Percentiles rank a stretch among this genome's conserved stretches.
These are phyloP conservation scores for Nicotiana undulata DNA, from an alignment of 257 asterid species.

Conservation along the genomic window DNA sequence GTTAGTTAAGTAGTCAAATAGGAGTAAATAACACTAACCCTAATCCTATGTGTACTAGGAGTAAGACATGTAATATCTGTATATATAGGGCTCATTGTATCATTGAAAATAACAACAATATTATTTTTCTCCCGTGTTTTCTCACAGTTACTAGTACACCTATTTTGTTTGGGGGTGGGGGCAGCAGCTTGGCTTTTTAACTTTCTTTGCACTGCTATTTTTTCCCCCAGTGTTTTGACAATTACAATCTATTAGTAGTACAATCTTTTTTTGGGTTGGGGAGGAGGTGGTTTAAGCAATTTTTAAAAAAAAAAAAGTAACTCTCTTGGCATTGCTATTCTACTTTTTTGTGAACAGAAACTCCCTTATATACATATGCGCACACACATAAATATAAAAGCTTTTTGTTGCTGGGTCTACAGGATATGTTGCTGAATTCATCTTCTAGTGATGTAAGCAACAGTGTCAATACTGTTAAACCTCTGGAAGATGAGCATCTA, in stretches of 20 bases:
- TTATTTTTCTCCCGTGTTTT: too few species aligned
- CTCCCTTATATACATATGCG: background rate
- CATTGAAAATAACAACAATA: too few species aligned
- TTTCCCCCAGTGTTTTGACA: background rate
- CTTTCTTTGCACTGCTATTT: too few species aligned
- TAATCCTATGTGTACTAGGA: too few species aligned
- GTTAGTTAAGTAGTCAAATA: too few species aligned
- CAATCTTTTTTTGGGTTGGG: background rate
- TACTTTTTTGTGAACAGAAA: background rate
- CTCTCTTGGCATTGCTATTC: constrained; percentile 6
- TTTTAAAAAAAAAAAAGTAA: background rate
- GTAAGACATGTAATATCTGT: too few species aligned
- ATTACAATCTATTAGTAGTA: background rate
- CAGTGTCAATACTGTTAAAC: constrained; percentile 38
- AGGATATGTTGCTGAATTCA: constrained; percentile 66
- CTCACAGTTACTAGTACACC: too few species aligned
- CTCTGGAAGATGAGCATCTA: constrained; percentile 56
- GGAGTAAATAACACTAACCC: too few species aligned
- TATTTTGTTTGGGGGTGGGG: background rate
- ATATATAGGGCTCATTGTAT: too few species aligned
- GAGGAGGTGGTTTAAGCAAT: background rate
- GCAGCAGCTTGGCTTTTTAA: background rate
- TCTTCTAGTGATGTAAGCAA: constrained; percentile 35
- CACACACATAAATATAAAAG: background rate
- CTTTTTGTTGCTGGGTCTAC: constrained; percentile 9